These are phyloP conservation scores for Aspergillus ustus DNA, from an alignment of 2,329 filamentous ascomycete genomes.

Conservation along the genomic window DNA sequence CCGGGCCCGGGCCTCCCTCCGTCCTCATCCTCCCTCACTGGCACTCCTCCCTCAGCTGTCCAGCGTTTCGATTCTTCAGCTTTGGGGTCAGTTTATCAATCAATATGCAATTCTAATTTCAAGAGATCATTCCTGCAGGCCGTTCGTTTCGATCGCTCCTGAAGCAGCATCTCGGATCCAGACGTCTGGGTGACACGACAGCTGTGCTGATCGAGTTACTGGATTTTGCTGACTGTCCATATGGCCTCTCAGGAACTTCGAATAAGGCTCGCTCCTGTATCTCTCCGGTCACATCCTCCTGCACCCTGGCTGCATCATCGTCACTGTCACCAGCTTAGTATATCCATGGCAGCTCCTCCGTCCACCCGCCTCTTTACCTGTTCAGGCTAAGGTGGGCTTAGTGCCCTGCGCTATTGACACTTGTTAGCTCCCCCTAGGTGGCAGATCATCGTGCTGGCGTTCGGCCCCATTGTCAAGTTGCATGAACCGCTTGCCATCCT, in stretches of 20 bases:
- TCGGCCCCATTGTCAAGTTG: constrained; percentile 23
- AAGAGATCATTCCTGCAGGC: not conserved
- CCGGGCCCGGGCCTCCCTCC: not conserved
- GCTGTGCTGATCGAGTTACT: constrained; percentile 15
- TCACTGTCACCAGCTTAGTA: constrained; percentile 5
- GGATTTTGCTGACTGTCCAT: constrained; percentile 10
- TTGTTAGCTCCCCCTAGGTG: constrained; percentile 23
- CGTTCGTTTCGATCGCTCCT: not conserved
- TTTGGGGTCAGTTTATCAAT: not conserved
- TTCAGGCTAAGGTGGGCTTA: constrained; percentile 19
- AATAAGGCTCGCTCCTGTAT: constrained; percentile 10
- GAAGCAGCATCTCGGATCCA: constrained; percentile 10
- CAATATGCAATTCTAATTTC: not conserved
- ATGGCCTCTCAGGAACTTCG: constrained; percentile 16
- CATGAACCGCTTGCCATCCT: constrained; percentile 26
- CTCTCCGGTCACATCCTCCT: constrained; percentile 14
- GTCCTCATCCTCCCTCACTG: not conserved
- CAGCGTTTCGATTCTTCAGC: not conserved
- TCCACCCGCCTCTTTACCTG: constrained; percentile 16
- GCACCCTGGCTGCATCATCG: constrained; percentile 15
- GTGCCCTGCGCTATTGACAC: constrained; percentile 31
- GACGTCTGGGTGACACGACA: constrained; percentile 21
- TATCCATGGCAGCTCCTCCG: constrained; percentile 7
- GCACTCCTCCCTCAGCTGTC: not conserved
- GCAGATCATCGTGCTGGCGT: constrained; percentile 35